Conservation (phyloP, 2,329 filamentous ascomycete genomes). For the Trichoderma koningii region DNA sequence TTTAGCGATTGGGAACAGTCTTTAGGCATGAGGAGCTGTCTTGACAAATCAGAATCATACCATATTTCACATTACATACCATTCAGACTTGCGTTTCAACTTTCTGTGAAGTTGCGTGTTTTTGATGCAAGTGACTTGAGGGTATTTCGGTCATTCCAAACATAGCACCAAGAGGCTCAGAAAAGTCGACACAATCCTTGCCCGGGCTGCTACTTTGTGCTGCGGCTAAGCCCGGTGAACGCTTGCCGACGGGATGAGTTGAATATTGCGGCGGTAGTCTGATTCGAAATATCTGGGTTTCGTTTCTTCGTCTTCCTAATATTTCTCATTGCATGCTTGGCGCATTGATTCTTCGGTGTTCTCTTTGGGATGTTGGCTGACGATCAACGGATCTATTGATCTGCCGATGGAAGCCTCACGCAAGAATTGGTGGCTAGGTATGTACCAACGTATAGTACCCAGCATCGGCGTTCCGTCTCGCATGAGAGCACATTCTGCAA, state of each 20-base stretch:
- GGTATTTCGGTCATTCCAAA: no score
- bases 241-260: neutral
- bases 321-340: neutral
- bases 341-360: slow-evolving; percentile 4
- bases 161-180: no score
- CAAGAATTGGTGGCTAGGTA: no score
- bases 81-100: no score
- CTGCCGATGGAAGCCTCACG: no score
- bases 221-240: neutral
- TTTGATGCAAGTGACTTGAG: neutral
- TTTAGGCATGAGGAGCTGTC: neutral
- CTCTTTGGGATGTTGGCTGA: neutral
- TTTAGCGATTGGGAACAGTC: slow-evolving; percentile 11
- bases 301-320: neutral
- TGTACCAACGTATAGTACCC: no score
- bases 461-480: no score
- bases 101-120: neutral
- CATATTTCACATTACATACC: neutral
- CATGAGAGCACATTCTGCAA: no score
- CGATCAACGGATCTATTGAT: neutral
- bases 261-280: no score
- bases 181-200: neutral
- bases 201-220: neutral
- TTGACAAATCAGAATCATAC: slow-evolving; percentile 11
- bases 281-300: neutral